These are phyloP conservation scores for Amanita fuliginea DNA, from an alignment of 768 basidiomycete species.

Conservation along the genomic window DNA sequence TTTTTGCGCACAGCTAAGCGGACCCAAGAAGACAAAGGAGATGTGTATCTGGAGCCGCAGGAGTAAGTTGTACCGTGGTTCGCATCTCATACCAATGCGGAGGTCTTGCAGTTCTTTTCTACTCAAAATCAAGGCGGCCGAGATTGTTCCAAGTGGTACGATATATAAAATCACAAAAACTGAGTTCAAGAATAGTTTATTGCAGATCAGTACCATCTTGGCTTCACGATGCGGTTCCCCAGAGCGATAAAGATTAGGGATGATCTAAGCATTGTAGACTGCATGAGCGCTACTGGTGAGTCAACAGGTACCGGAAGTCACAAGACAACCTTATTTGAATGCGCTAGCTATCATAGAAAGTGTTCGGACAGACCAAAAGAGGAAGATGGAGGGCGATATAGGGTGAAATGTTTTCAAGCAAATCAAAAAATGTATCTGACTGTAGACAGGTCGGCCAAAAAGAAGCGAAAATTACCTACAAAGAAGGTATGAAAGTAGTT, in stretches of 20 bases:
- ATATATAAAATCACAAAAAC: background rate
- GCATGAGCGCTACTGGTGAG: constrained; percentile 57
- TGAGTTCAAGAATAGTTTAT: constrained; percentile 1
- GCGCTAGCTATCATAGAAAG: constrained; percentile 45
- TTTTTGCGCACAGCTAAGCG: constrained; percentile 56
- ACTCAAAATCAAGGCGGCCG: constrained; percentile 86
- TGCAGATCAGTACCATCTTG: constrained; percentile 72
- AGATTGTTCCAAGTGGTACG: constrained; percentile 68
- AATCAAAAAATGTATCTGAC: background rate
- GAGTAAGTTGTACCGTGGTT: constrained; percentile 40
- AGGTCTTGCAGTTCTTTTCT: constrained; percentile 69
- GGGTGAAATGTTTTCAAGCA: constrained; percentile 24
- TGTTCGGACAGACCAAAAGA: constrained; percentile 54
- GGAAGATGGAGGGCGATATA: constrained; percentile 57
- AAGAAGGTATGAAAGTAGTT: constrained; percentile 35
- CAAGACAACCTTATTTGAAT: background rate
- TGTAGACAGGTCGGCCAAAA: background rate
- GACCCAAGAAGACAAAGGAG: constrained; percentile 71
- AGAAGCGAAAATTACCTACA: constrained; percentile 12
- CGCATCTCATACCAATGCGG: background rate
- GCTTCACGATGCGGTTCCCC: constrained; percentile 91
- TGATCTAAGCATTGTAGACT: constrained; percentile 63
- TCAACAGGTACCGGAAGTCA: background rate
- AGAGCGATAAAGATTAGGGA: constrained; percentile 73
- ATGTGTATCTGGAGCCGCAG: constrained; percentile 82